Evolutionary conservation across 2,329 filamentous ascomycete species (phyloP).

Genomic region (Botrytis aclada): DNA sequence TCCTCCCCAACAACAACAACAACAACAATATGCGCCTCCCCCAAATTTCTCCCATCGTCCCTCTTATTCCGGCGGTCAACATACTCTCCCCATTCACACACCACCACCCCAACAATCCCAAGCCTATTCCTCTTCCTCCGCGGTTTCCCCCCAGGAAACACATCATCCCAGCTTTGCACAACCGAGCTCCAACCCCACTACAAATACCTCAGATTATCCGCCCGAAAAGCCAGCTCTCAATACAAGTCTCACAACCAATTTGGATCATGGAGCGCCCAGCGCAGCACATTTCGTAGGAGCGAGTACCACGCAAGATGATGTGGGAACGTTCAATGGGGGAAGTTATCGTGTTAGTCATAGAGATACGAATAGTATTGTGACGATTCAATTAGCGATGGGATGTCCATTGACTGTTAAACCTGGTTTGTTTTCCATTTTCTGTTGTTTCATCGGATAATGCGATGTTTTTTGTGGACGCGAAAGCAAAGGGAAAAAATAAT

Average conservation of each 20-base stretch:
- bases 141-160: constrained; percentile 27
- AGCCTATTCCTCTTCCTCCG: constrained; percentile 10
- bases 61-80: constrained; percentile 31
- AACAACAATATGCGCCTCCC: constrained; percentile 25
- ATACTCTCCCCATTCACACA: constrained; percentile 8
- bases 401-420: constrained; percentile 81
- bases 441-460: not conserved
- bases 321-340: constrained; percentile 96
- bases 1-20: constrained; percentile 27
- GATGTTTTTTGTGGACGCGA: not conserved
- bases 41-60: constrained; percentile 37
- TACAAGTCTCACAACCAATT: constrained; percentile 32
- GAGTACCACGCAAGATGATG: constrained; percentile 67
- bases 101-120: constrained; percentile 19
- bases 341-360: constrained; percentile 91
- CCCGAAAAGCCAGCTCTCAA: constrained; percentile 36
- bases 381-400: constrained; percentile 83
- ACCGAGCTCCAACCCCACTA: not conserved
- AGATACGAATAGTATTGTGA: constrained; percentile 85
- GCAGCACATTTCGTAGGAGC: constrained; percentile 62
- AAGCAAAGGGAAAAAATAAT: not conserved
- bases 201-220: constrained; percentile 24
- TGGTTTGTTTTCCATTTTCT: constrained; percentile 43
- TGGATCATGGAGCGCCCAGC: constrained; percentile 42
- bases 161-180: constrained; percentile 26